A percentile compares a stretch with the other conserved stretches of the same genome.
phyloP scores from a whole-genome alignment of 495 filamentous ascomycete genomes.

The Neurospora hispaniola region DNA sequence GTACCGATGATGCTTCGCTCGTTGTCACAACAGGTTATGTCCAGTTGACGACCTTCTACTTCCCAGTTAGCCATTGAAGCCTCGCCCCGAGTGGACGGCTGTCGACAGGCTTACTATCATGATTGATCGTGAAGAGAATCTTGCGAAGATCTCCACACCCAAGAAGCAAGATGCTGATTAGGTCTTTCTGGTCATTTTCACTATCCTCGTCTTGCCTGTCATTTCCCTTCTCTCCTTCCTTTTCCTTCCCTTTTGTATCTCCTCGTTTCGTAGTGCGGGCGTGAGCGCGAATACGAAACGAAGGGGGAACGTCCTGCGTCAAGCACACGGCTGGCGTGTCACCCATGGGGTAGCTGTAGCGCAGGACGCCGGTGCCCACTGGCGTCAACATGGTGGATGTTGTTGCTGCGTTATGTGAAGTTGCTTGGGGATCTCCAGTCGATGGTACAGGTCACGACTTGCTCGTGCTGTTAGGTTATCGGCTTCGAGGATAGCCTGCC shows the following conservation, averaged over 20 bases:
- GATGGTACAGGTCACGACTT: neutral
- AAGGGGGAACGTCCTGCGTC: slow-evolving; percentile 19
- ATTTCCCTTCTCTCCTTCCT: neutral
- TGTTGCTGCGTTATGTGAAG: neutral
- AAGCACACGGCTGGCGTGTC: slow-evolving; percentile 21
- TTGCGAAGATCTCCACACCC: slow-evolving; percentile 24
- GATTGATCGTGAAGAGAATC: slow-evolving; percentile 22
- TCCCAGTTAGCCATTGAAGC: neutral
- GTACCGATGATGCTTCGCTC: slow-evolving; percentile 11
- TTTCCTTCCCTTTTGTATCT: neutral
- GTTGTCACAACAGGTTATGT: slow-evolving; percentile 23
- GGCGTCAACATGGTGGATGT: neutral
- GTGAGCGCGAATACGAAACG: neutral
- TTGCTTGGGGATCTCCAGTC: neutral
- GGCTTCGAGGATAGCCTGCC: neutral
- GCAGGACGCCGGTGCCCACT: neutral
- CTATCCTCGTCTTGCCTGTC: neutral
- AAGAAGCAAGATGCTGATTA: slow-evolving; percentile 23
- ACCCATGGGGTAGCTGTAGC: slow-evolving; percentile 14
- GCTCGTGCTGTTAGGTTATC: neutral
- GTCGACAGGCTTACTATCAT: slow-evolving; percentile 3
- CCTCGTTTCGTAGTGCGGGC: neutral
- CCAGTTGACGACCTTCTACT: slow-evolving; percentile 12
- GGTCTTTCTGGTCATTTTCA: neutral
- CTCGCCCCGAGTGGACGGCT: neutral